Evolutionary conservation across 2,329 filamentous ascomycete genomes (phyloP).

Genomic region (Arthrinium phaeospermum): DNA sequence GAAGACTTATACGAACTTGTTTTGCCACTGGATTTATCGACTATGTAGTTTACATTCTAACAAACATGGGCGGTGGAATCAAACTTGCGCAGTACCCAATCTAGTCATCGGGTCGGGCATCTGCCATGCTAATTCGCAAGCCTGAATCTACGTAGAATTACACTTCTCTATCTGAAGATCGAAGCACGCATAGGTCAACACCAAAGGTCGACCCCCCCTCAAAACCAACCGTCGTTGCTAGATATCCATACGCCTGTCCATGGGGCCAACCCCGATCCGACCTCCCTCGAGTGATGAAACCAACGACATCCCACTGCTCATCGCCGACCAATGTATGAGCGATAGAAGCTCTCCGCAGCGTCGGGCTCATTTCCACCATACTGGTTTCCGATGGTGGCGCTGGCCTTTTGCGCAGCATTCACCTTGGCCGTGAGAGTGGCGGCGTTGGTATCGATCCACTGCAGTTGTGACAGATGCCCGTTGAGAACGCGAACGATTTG

Average conservation of each 20-base stretch:
- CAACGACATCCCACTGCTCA: constrained; percentile 21
- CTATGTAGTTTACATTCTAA: constrained; percentile 3
- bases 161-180: constrained; percentile 1
- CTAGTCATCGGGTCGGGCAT: not conserved
- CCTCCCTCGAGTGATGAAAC: not conserved
- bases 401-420: constrained; percentile 78
- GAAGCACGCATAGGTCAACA: not conserved
- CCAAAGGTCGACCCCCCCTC: not conserved
- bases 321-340: constrained; percentile 78
- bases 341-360: constrained; percentile 87
- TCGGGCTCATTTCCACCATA: constrained; percentile 68
- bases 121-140: not conserved
- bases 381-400: constrained; percentile 63
- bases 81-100: constrained; percentile 5
- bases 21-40: not conserved
- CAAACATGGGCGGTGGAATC: not conserved
- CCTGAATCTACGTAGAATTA: constrained; percentile 2
- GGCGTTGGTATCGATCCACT: constrained; percentile 90
- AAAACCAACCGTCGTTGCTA: not conserved
- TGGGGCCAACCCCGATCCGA: not conserved
- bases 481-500: constrained; percentile 97
- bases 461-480: constrained; percentile 86
- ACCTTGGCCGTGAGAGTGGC: constrained; percentile 84
- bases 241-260: constrained; percentile 1
- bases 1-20: not conserved